These are phyloP conservation scores for Tinospora cordifolia DNA, from an alignment of 164 flowering plant genomes.

Conservation along the genomic window DNA sequence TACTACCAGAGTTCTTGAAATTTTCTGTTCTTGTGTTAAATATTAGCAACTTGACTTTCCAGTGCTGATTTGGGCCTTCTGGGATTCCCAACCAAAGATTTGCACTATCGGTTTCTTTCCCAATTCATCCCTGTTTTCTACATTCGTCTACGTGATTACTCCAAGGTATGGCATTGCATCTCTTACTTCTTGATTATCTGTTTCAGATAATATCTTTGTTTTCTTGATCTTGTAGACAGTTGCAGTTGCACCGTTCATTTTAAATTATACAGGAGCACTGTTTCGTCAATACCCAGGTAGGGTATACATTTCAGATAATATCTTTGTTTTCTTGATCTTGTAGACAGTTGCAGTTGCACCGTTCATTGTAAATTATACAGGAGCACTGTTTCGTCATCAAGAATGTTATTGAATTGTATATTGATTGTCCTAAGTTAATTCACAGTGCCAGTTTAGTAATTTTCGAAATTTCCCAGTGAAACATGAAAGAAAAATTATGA, in stretches of 20 bases:
- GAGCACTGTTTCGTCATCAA: constrained; percentile 69
- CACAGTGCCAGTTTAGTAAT: not conserved
- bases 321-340: constrained; percentile 17
- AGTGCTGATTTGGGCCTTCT: constrained; percentile 91
- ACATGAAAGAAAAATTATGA: not conserved
- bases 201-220: constrained; percentile 16
- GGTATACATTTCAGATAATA: constrained; percentile 11
- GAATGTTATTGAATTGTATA: not conserved
- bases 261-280: constrained; percentile 87
- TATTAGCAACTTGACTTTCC: constrained; percentile 20
- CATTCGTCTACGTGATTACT: constrained; percentile 85
- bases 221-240: constrained; percentile 58
- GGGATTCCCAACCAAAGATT: constrained; percentile 83
- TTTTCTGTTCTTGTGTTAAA: not conserved
- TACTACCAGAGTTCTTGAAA: not conserved
- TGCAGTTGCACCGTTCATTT: constrained; percentile 83
- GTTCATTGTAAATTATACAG: constrained; percentile 73
- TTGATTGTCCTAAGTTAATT: not conserved
- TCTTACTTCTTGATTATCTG: not conserved
- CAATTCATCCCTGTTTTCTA: constrained; percentile 85
- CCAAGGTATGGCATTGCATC: constrained; percentile 55
- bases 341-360: constrained; percentile 98
- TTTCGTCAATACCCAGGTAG: constrained; percentile 97
- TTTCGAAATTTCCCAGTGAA: not conserved
- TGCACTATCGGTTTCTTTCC: constrained; percentile 91